These are phyloP conservation scores for Pyrenophora graminea DNA, from an alignment of 2,329 filamentous ascomycete genomes.

Conservation along the genomic window DNA sequence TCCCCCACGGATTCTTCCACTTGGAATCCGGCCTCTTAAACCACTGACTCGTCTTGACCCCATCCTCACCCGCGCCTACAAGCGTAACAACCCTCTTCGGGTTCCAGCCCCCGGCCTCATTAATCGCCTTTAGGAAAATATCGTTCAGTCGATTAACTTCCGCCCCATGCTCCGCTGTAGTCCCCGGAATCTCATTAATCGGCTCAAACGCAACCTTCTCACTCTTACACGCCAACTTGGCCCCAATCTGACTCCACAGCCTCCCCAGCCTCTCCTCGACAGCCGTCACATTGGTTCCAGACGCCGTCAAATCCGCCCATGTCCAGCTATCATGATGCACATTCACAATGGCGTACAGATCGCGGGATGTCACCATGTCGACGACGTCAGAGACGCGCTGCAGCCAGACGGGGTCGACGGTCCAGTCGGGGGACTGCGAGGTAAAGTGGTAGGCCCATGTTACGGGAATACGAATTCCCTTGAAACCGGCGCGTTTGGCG, in stretches of 20 bases:
- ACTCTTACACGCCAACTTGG: conserved; percentile 59
- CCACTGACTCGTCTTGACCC: conserved; percentile 58
- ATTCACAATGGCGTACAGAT: conserved; percentile 60
- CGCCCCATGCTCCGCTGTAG: conserved; percentile 55
- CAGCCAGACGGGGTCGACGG: conserved; percentile 59
- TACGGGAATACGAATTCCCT: conserved; percentile 62
- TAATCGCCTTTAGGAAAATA: conserved; percentile 61
- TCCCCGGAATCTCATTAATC: conserved; percentile 63
- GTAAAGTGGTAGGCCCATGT: conserved; percentile 64
- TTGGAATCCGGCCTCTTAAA: conserved; percentile 54
- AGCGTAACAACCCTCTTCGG: conserved; percentile 60
- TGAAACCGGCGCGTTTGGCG: conserved; percentile 60
- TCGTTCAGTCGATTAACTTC: conserved; percentile 61
- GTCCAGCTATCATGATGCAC: conserved; percentile 64
- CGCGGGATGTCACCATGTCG: conserved; percentile 58
- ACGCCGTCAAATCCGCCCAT: conserved; percentile 59
- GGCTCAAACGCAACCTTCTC: conserved; percentile 61
- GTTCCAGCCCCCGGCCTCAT: conserved; percentile 61
- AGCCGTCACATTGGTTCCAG: conserved; percentile 53
- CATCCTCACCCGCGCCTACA: conserved; percentile 57
- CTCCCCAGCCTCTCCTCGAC: conserved; percentile 62
- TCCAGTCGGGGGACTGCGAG: conserved; percentile 57
- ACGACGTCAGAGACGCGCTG: conserved; percentile 62
- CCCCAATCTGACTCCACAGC: conserved; percentile 63
- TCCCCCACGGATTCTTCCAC: conserved; percentile 61